Conservation (phyloP, 1,139 yeast genomes). For the Magnusiomyces ingens region DNA sequence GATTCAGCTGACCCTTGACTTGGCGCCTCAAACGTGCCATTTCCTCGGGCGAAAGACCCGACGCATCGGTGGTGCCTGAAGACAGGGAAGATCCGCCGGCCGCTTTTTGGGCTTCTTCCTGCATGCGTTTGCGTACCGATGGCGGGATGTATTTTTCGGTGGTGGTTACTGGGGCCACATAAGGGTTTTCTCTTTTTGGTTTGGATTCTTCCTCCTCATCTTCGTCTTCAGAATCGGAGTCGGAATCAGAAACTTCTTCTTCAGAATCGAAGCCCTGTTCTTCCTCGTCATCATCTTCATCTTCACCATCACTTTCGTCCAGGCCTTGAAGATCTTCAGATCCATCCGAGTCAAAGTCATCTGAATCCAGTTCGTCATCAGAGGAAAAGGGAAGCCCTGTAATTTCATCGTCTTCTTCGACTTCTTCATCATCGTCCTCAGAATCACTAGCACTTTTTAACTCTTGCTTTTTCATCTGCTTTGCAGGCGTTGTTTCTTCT, state of each 20-base stretch:
- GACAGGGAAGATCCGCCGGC: slow-evolving; percentile 25
- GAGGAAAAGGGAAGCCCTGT: slow-evolving; percentile 34
- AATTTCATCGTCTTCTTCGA: slow-evolving; percentile 19
- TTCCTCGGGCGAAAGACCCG: slow-evolving; percentile 38
- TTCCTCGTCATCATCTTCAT: slow-evolving; percentile 24
- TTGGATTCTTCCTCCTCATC: slow-evolving; percentile 34
- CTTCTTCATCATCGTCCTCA: slow-evolving; percentile 8
- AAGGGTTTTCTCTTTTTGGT: slow-evolving; percentile 64
- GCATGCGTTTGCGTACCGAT: slow-evolving; percentile 51
- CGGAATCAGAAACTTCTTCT: slow-evolving; percentile 26
- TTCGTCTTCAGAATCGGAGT: slow-evolving; percentile 24
- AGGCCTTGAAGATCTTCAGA: slow-evolving; percentile 8
- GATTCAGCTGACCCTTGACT: slow-evolving; percentile 76
- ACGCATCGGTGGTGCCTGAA: background rate
- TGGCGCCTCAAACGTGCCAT: slow-evolving; percentile 47
- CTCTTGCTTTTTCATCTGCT: background rate
- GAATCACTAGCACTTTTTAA: slow-evolving; percentile 11
- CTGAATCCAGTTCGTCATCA: slow-evolving; percentile 45
- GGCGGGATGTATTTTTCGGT: slow-evolving; percentile 70
- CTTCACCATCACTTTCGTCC: slow-evolving; percentile 23
- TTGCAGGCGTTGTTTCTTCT: slow-evolving; percentile 1
- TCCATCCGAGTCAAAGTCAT: slow-evolving; percentile 36
- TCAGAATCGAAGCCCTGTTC: slow-evolving; percentile 39
- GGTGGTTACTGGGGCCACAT: slow-evolving; percentile 59
- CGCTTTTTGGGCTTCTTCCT: slow-evolving; percentile 20